A percentile compares a stretch with the other conserved stretches of the same genome.
phyloP scores from a whole-genome alignment of 805 yeast species.

The Pichia gijzeniarum region DNA sequence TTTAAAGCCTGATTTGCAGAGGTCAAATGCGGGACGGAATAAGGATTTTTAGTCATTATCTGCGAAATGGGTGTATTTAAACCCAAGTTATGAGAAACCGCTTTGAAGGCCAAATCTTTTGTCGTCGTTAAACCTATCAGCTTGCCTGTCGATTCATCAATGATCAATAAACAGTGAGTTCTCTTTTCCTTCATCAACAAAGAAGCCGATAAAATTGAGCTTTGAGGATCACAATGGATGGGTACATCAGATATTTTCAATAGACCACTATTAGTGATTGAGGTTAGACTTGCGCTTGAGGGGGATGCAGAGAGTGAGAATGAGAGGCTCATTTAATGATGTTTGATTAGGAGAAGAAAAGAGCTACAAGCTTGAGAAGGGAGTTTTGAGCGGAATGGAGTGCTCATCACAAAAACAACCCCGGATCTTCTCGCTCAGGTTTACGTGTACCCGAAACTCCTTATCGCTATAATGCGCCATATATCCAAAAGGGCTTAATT shows the following conservation, averaged over 20 bases:
- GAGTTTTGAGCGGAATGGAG: too few relatives aligned
- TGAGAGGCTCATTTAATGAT: too few relatives aligned
- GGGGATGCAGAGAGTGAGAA: too few relatives aligned
- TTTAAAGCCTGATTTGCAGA: constrained; percentile 38
- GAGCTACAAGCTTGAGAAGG: too few relatives aligned
- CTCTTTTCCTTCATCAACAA: constrained; percentile 33
- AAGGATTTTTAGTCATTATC: constrained; percentile 37
- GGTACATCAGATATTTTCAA: constrained; percentile 33
- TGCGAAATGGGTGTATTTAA: constrained; percentile 26
- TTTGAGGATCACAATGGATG: constrained; percentile 30
- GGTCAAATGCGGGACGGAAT: constrained; percentile 30
- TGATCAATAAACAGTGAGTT: constrained; percentile 37
- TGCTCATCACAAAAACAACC: too few relatives aligned
- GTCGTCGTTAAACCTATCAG: constrained; percentile 39
- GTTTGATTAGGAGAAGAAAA: too few relatives aligned
- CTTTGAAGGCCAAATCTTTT: constrained; percentile 41
- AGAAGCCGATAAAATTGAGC: constrained; percentile 30
- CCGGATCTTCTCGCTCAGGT: too few relatives aligned
- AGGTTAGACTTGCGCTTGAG: background rate
- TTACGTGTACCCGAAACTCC: too few relatives aligned
- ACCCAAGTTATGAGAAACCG: constrained; percentile 27
- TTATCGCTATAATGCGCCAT: too few relatives aligned
- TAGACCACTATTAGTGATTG: constrained; percentile 15
- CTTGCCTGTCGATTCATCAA: constrained; percentile 21
- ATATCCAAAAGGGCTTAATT: too few relatives aligned